Percentiles rank a stretch among this genome's conserved stretches.
These are phyloP conservation scores for Nicotiana tabacum DNA, from an alignment of 257 asterid genomes.

Conservation along the genomic window DNA sequence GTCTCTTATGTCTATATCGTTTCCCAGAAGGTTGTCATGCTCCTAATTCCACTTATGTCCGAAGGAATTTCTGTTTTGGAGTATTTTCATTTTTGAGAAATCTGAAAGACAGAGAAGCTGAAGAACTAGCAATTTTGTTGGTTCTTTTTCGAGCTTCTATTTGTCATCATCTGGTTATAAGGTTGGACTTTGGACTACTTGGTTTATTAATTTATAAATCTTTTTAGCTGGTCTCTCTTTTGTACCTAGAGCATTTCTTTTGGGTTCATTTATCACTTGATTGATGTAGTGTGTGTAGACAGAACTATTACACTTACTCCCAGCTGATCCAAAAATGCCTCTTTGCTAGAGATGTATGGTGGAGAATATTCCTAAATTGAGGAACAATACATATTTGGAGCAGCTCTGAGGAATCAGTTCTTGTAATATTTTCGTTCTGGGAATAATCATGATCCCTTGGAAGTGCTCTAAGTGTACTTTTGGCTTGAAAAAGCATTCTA, in stretches of 20 bases:
- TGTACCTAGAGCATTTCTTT: not conserved
- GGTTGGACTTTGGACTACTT: not conserved
- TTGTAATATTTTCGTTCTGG: not conserved
- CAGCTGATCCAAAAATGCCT: not conserved
- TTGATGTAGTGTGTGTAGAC: not conserved
- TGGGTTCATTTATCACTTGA: not conserved
- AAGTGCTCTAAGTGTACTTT: not conserved
- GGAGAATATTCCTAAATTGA: not conserved
- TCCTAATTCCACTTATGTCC: not conserved
- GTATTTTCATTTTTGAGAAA: not conserved
- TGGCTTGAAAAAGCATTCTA: not conserved
- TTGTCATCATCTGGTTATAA: not conserved
- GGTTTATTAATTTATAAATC: not conserved
- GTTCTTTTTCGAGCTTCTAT: not conserved
- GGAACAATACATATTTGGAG: not conserved
- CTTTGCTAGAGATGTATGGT: not conserved
- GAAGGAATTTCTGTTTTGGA: not conserved
- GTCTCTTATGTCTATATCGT: not conserved
- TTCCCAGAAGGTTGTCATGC: not conserved
- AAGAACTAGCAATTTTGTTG: not conserved
- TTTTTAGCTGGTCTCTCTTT: not conserved
- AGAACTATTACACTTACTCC: not conserved
- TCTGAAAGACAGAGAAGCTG: not conserved
- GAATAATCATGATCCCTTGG: not conserved
- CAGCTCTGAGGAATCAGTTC: not conserved